phyloP scores from a whole-genome alignment of 2,329 filamentous ascomycete genomes.

The Chaetomium olivaceum region DNA sequence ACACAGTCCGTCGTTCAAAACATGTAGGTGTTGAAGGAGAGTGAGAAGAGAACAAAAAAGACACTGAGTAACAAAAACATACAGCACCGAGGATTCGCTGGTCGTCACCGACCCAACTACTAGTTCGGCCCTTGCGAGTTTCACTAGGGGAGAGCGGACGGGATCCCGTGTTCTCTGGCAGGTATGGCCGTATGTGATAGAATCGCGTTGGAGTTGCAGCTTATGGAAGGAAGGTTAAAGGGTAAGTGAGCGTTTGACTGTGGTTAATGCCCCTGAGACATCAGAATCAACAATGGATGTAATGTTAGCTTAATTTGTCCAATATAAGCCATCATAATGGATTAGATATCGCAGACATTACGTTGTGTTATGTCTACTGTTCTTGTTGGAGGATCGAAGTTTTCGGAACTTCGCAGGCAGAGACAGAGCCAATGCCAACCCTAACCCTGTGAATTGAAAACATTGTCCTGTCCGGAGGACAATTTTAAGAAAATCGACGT shows the following conservation, averaged over 20 bases:
- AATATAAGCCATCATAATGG: neutral
- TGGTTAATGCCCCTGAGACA: neutral
- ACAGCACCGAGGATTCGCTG: neutral
- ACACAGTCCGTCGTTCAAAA: neutral
- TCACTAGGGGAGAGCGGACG: neutral
- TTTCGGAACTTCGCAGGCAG: neutral
- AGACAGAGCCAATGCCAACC: neutral
- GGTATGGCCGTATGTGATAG: neutral
- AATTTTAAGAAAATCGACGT: neutral
- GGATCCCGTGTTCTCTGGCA: neutral
- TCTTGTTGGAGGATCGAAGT: neutral
- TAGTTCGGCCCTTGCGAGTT: neutral
- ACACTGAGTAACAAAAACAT: neutral
- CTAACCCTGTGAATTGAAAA: neutral
- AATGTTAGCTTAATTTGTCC: neutral
- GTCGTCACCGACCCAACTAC: conserved; percentile 1
- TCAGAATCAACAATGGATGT: neutral
- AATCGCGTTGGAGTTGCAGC: neutral
- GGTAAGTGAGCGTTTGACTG: neutral
- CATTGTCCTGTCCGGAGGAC: no score
- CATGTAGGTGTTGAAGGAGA: neutral
- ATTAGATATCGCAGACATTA: neutral
- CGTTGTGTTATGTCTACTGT: neutral
- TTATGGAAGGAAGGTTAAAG: neutral
- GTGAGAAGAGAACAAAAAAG: neutral